These are phyloP conservation scores for Coccomyxa subellipsoidea DNA, from an alignment of 163 green algal genomes.

Conservation along the genomic window DNA sequence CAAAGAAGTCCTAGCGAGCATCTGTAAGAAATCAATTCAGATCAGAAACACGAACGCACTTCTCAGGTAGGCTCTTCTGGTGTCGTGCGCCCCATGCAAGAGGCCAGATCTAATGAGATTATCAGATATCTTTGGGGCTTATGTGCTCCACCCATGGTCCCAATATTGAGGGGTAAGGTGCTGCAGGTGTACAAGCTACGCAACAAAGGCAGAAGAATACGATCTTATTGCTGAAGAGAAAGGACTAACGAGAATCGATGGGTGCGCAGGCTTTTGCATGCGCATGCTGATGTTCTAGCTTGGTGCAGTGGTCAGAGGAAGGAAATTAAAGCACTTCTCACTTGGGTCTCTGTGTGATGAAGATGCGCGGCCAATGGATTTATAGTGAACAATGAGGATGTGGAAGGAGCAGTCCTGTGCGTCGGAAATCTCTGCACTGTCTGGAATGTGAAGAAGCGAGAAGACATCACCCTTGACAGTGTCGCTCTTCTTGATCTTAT, in stretches of 20 bases:
- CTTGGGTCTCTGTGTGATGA: background rate
- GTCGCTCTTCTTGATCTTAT: background rate
- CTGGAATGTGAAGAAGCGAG: background rate
- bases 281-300: background rate
- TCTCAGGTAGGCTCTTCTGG: background rate
- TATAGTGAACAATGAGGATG: background rate
- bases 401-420: background rate
- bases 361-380: background rate
- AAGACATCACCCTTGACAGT: background rate
- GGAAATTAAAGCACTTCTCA: background rate
- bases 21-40: background rate
- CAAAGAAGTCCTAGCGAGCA: background rate
- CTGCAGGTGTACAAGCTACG: background rate
- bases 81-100: background rate
- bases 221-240: background rate
- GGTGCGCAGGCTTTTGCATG: background rate
- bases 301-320: background rate
- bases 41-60: background rate
- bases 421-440: background rate
- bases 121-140: background rate
- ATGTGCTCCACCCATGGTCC: background rate
- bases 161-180: background rate
- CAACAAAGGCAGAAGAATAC: background rate
- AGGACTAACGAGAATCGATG: background rate
- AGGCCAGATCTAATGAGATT: background rate